Base-by-base conservation (phyloP, 164 flowering plant genomes). In the Chimonanthus salicifolius region DNA sequence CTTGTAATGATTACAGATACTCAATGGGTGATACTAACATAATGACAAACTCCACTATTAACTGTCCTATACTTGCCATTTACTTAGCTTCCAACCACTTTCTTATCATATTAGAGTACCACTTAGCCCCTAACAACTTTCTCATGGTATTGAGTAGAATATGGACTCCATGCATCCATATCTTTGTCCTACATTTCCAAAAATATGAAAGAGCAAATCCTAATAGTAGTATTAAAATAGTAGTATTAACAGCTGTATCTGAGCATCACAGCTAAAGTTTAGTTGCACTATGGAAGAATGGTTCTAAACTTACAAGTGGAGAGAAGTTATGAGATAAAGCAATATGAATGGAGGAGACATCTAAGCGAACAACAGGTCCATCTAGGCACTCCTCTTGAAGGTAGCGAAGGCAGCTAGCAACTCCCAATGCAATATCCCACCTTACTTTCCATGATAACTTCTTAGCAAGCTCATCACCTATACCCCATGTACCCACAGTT, bases 311-410 rank as follows among this genome's bases (percentile, higher is more conserved):
- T 79, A 83, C 86, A 77, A 84, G 69, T 13, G 82, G 58, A 16
- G 81, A 76, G 58, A 62, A 64, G 46, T 73, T 77, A 47, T 75
- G 81, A 50, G 74, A 62, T 18, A 83, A 62, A 44, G 69, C 73
- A 71, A 84, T 46, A 70, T 49, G 20, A 21, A 74, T 58, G 11
- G 88, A 86, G 62, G 74, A 64, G 58, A 84, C 65, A 44, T 77
- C 77, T n/a, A 72, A 81, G 69, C 83, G 84, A 49, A 76, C 78
- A 71, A 81, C 76, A 7, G 84, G 84, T 47, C 85, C 85, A 75
- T 82, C 84, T 45, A 63, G 69, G 54, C 86, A 84, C 68, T 86
- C 86, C 71, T 86, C 89, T 9, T 86, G 89, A 69, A 86, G 85
- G 72, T 84, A 83, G 60, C 84, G 79, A 76, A 86, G 78, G 80